Evolutionary conservation across 1,284 basidiomycete species (phyloP).

Genomic region (Microbotryum silenes-acaulis): DNA sequence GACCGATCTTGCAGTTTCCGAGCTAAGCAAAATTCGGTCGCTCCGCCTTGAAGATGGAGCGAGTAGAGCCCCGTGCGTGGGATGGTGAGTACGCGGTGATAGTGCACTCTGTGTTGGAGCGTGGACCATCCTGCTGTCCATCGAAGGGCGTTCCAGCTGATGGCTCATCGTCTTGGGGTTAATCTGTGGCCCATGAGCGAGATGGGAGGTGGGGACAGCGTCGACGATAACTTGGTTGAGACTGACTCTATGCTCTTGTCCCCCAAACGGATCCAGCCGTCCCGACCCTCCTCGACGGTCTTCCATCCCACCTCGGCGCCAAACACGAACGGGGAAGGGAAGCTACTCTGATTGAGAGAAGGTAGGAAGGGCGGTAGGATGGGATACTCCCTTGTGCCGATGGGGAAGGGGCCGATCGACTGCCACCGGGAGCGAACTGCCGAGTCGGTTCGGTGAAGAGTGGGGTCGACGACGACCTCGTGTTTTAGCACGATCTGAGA

Average conservation of each 20-base stretch:
- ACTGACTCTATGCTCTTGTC: constrained; percentile 55
- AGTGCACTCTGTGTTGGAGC: constrained; percentile 61
- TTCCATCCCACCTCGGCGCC: constrained; percentile 55
- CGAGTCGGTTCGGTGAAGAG: neutral
- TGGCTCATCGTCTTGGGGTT: neutral
- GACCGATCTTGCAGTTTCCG: constrained; percentile 44
- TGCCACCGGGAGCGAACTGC: neutral
- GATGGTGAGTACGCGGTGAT: constrained; percentile 56
- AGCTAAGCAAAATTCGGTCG: constrained; percentile 59
- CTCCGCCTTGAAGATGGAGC: constrained; percentile 44
- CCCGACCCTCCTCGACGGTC: constrained; percentile 40
- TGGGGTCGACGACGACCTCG: neutral
- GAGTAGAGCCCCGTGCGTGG: constrained; percentile 44
- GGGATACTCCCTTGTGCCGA: constrained; percentile 70
- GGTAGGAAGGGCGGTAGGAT: constrained; percentile 63
- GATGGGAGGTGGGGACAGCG: constrained; percentile 6
- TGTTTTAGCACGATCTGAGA: neutral
- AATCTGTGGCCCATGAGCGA: neutral
- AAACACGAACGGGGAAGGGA: constrained; percentile 58
- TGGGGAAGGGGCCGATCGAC: constrained; percentile 67
- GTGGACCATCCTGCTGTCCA: constrained; percentile 71
- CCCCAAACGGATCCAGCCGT: constrained; percentile 52
- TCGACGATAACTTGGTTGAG: constrained; percentile 1
- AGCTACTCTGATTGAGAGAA: constrained; percentile 51
- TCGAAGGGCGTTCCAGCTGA: constrained; percentile 59